phyloP scores from a whole-genome alignment of 148 eudicot genomes.

The Silene uniflora region DNA sequence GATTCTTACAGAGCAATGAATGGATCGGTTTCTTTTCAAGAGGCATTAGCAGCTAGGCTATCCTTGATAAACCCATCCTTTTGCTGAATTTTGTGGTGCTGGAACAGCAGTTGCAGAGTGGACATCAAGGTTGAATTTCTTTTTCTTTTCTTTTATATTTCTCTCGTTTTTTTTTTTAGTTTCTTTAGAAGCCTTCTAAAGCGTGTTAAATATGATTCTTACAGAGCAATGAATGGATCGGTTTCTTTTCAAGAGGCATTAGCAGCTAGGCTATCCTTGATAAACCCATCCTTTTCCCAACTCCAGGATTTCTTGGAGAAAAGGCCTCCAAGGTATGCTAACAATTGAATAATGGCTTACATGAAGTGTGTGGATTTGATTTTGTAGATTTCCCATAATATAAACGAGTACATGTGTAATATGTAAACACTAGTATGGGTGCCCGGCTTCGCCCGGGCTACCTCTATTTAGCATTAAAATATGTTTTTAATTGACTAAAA shows the following conservation, averaged over 20 bases:
- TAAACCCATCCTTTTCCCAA: constrained; percentile 63
- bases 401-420: background rate
- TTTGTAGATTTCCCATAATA: background rate
- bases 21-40: constrained; percentile 80
- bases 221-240: constrained; percentile 93
- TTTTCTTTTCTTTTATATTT: too few relatives aligned
- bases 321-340: constrained; percentile 70
- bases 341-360: background rate
- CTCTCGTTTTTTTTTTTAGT: background rate
- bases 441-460: too few relatives aligned
- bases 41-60: constrained; percentile 72
- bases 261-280: constrained; percentile 64
- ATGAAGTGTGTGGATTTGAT: background rate
- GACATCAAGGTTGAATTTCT: constrained; percentile 65
- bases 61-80: constrained; percentile 71
- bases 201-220: background rate
- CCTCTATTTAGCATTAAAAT: too few relatives aligned
- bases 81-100: constrained; percentile 90
- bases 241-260: constrained; percentile 79
- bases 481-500: too few relatives aligned
- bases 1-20: constrained; percentile 68
- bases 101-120: constrained; percentile 95
- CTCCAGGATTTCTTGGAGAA: constrained; percentile 68
- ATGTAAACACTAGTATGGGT: too few relatives aligned
- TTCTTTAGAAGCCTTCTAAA: constrained; percentile 3